phyloP scores from a whole-genome alignment of 257 asterid species.

The Nicotiana obtusifolia region DNA sequence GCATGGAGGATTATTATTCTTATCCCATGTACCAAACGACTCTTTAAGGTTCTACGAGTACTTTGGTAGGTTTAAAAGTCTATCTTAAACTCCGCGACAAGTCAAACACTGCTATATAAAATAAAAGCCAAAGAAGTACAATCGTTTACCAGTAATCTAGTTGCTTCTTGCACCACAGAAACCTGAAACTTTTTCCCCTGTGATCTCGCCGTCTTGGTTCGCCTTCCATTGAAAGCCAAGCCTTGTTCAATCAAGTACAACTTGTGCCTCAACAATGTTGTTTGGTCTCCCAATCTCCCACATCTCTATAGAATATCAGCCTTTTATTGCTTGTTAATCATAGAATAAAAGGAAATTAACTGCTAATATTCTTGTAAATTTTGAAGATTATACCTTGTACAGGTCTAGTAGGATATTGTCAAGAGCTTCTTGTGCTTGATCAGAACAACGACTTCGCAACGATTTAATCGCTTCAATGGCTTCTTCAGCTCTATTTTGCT shows the following conservation, averaged over 20 bases:
- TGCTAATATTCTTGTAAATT: not conserved
- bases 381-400: conserved; percentile 3
- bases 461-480: conserved; percentile 18
- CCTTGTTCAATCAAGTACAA: conserved; percentile 9
- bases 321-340: not conserved
- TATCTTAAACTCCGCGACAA: conserved; percentile 42
- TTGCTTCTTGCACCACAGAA: conserved; percentile 15
- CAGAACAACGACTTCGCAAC: conserved; percentile 8
- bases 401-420: conserved; percentile 16
- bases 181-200: conserved; percentile 21
- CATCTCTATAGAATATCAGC: conserved; percentile 6
- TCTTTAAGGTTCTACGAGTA: no score
- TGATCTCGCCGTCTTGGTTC: conserved; percentile 15
- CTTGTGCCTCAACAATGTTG: conserved; percentile 9
- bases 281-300: conserved; percentile 17
- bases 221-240: conserved; percentile 14
- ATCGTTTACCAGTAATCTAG: conserved; percentile 10
- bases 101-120: conserved; percentile 22
- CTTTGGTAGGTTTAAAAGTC: not conserved
- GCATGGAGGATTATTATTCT: no score
- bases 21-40: no score
- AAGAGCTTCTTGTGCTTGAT: conserved; percentile 16
- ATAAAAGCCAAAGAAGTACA: not conserved
- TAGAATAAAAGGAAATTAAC: not conserved
- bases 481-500: conserved; percentile 12